Percentiles rank a stretch among this genome's conserved stretches.
phyloP scores from a whole-genome alignment of 176 grass and related monocot species.

The Oryza rufipogon region DNA sequence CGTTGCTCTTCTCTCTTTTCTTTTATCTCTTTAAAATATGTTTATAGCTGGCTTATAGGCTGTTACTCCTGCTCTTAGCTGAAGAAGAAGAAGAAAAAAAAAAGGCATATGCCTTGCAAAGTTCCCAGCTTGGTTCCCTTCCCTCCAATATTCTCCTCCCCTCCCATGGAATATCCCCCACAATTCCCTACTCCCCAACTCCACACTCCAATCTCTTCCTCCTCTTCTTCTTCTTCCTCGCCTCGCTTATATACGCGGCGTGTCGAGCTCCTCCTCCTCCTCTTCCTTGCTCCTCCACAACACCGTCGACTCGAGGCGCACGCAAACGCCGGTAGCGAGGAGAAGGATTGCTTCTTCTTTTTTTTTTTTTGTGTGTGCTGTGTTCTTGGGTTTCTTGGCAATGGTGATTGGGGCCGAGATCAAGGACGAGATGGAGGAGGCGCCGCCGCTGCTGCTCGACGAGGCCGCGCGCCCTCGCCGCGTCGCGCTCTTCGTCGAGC shows the following conservation, averaged over 20 bases:
- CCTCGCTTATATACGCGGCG: constrained; percentile 39
- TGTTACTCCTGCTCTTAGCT: too few relatives aligned
- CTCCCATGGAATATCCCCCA: constrained; percentile 52
- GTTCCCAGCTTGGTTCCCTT: constrained; percentile 36
- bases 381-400: neutral
- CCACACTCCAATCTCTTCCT: neutral
- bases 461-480: constrained; percentile 51
- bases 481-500: constrained; percentile 74
- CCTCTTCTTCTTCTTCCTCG: neutral
- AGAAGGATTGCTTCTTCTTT: neutral
- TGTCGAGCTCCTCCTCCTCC: neutral
- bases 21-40: too few relatives aligned
- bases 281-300: constrained; percentile 7
- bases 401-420: constrained; percentile 36
- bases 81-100: neutral
- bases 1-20: too few relatives aligned
- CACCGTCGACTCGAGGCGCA: neutral
- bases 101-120: constrained; percentile 46
- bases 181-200: constrained; percentile 15
- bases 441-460: constrained; percentile 40
- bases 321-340: neutral
- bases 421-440: constrained; percentile 44
- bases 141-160: constrained; percentile 49
- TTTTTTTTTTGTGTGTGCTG: neutral
- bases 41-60: too few relatives aligned